Evolutionary conservation across 768 basidiomycete genomes (phyloP), one percentile per base, ranked within the genome.

Genomic region (Lactarius sanguifluus): DNA sequence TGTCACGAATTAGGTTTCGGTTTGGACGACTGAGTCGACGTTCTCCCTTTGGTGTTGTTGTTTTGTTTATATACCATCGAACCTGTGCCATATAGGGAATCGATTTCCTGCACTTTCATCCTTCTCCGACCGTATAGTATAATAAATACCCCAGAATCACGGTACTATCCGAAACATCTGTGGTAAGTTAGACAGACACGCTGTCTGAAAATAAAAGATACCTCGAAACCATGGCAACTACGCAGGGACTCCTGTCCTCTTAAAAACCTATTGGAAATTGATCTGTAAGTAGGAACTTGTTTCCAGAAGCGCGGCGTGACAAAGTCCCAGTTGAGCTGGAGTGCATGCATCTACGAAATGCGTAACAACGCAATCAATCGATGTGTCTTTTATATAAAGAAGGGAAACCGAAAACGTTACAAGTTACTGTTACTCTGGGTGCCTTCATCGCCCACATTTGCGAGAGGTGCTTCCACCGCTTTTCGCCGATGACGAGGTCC

Each of bases 401-500:
- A 10, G 32, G 5, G 20, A 16, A 57, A 13, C 25, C 38, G 40
- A 10, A 18, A 30, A 40, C 54, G 28, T 28, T 40, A 79, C 73
- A 71, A 70, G 3, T 77, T 79, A 55, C 74, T 15, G 12, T 38
- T 40, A 40, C 36, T 12, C 12, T 12, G 38, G 15, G 15, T 40
- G 38, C 15, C 38, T 40, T 16, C 13, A 40, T 40, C 15, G 15
- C 5, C 12, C 38, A 40, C 38, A 40, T 15, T 15, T 40, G 13
- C 38, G 38, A 15, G 38, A 40, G 3, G 38, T 40, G 82, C 71
- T 83, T 83, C 82, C 82, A 83, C 81, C 80, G 81, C 71, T 82
- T 81, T 72, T 81, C 76, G 70, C 75, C 58, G 34, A 83, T 79
- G 40, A 78, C 71, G 70, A 78, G 76, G 59, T 16, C 38, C 13